Evolutionary conservation across 2,329 filamentous ascomycete genomes (phyloP).

Genomic region (Trichoderma sp.): DNA sequence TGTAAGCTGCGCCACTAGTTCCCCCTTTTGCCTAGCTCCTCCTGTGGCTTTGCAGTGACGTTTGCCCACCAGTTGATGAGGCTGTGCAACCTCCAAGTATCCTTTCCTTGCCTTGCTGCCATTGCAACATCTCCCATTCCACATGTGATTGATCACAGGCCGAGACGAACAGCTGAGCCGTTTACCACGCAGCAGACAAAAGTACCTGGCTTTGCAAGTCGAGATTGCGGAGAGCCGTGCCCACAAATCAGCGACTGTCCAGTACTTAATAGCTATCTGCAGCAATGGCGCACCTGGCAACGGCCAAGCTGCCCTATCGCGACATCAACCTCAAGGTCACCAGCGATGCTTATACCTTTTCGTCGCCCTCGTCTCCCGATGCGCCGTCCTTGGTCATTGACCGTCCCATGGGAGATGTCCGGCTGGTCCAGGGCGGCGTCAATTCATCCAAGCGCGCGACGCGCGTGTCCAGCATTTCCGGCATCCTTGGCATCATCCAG

Average conservation of each 20-base stretch:
- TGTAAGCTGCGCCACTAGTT: constrained; percentile 5
- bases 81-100: constrained; percentile 16
- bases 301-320: constrained; percentile 65
- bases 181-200: neutral
- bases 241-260: neutral
- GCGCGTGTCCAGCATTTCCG: constrained; percentile 85
- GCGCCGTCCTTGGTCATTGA: constrained; percentile 86
- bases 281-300: constrained; percentile 38
- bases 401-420: constrained; percentile 84
- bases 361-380: constrained; percentile 88
- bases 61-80: constrained; percentile 5
- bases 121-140: constrained; percentile 12
- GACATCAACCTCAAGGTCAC: constrained; percentile 97
- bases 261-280: neutral
- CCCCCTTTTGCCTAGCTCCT: constrained; percentile 11
- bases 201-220: neutral
- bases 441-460: constrained; percentile 68
- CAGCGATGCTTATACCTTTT: constrained; percentile 90
- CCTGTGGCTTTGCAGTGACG: constrained; percentile 18
- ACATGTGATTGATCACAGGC: constrained; percentile 13
- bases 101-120: constrained; percentile 18
- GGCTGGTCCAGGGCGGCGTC: constrained; percentile 75
- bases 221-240: neutral
- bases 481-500: constrained; percentile 91
- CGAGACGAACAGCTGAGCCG: neutral